Evolutionary conservation across 2,329 filamentous ascomycete genomes (phyloP), one percentile per base, ranked within the genome.

Genomic region (Penicillium sp.): DNA sequence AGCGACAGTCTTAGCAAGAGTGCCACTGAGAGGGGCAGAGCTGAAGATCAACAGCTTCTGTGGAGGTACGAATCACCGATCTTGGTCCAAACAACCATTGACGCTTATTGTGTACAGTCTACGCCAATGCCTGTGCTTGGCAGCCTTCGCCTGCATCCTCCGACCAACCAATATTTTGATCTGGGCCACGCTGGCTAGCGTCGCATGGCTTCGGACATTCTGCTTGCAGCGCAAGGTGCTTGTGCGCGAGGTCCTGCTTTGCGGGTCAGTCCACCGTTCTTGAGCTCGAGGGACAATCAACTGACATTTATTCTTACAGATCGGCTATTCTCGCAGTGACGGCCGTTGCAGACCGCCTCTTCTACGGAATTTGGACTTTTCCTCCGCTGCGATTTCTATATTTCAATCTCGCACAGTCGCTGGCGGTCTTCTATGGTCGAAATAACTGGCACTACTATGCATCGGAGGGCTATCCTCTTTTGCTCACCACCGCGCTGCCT

Each of bases 391-490:
- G 86, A 48, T 97, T 90, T 73, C 78, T 97, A 50, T 82, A 92
- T 65, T 92, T 96, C 77, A 98, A 98, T 72, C 78, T 98, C 47
- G 82, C 85, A 18, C 87, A 95, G 68, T 88, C 87, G 6, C 78
- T 98, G 5, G 89, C 93, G 24, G 82, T 92, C 42, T 97, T 97
- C 71, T 98, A 98, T 66, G 93, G 93, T 20, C 81, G 77, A 42
- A 97, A 95, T 70, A 83, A 89, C 54, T 86, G 86, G 79, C 90
- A 96, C 69, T 98, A 97, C 73, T 98, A 96, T 68, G 72, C 95
- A 27, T 86, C 88, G 0, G 91, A 98, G 71, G 93, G 90, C 4
- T 78, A 95, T 24, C 92, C 93, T 1, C 79, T 97, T 0, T 81
- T 96, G 4, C 84, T 93, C 28, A 95, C 87, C 7, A 91, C 89